These are phyloP conservation scores for Castanopsis chinensis DNA, from an alignment of 306 rosid species.

Conservation along the genomic window DNA sequence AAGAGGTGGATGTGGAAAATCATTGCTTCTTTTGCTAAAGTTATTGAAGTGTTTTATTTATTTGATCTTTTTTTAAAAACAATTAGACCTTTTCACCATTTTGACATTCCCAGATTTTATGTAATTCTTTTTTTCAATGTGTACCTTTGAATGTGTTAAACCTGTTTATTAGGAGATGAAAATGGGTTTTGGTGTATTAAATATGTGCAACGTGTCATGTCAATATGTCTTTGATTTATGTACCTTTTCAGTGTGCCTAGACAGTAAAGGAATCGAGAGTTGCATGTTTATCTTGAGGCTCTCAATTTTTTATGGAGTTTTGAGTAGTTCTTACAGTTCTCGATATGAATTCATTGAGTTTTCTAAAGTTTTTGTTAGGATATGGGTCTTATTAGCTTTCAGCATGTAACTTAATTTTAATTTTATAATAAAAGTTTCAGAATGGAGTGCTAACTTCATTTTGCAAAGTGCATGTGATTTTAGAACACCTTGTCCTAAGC, in stretches of 20 bases:
- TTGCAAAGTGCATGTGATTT: not conserved
- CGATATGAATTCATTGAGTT: not conserved
- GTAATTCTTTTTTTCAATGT: not conserved
- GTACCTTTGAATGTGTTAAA: not conserved
- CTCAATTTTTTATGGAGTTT: not conserved
- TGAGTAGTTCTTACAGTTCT: not conserved
- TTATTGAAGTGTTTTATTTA: not conserved
- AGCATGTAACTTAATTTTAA: not conserved
- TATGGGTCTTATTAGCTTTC: not conserved
- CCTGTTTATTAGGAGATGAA: not conserved
- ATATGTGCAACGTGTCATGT: not conserved
- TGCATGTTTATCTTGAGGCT: not conserved
- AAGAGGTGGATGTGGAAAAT: not conserved
- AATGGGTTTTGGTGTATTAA: not conserved
- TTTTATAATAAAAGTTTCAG: not conserved
- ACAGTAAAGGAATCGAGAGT: not conserved
- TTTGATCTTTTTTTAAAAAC: not conserved
- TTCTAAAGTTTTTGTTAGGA: not conserved
- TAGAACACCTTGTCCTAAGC: not conserved
- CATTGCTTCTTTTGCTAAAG: not conserved
- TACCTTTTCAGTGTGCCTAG: not conserved
- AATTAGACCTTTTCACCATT: not conserved
- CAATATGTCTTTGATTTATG: not conserved
- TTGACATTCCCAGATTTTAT: not conserved
- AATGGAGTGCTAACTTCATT: not conserved